Evolutionary conservation across 2,329 filamentous ascomycete genomes (phyloP).

Genomic region (Huntiella savannae): DNA sequence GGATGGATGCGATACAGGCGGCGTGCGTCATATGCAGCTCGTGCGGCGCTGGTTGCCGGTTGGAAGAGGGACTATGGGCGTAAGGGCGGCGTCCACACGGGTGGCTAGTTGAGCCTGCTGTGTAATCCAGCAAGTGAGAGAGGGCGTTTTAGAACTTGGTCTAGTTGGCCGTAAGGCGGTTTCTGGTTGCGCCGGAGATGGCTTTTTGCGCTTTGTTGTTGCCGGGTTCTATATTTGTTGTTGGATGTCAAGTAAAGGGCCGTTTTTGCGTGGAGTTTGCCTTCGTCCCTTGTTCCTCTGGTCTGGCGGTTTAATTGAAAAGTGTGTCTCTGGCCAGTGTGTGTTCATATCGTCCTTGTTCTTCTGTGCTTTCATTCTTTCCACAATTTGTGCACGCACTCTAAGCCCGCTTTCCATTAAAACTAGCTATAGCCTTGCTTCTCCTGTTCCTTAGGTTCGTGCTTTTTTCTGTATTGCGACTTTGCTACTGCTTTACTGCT

Average conservation of each 20-base stretch:
- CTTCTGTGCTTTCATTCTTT: background rate
- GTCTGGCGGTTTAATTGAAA: background rate
- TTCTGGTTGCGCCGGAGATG: background rate
- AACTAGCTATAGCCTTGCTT: background rate
- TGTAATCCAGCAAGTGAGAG: no score
- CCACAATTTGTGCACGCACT: background rate
- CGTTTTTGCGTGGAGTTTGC: no score
- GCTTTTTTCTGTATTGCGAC: background rate
- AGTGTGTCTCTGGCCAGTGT: background rate
- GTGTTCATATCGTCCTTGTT: background rate
- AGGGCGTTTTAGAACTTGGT: no score
- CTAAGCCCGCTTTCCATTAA: background rate
- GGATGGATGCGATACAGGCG: no score
- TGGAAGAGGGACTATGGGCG: no score
- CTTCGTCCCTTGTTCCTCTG: background rate
- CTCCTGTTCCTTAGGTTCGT: background rate
- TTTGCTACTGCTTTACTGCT: no score
- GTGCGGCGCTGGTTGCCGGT: no score
- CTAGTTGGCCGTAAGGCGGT: no score
- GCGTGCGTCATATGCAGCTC: no score
- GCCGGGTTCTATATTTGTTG: background rate
- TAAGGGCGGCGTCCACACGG: no score
- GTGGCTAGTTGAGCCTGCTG: no score
- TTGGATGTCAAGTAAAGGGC: background rate
- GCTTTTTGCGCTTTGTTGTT: constrained; percentile 2